Conservation (phyloP, 2,329 filamentous ascomycete species). For the Colletotrichum eleusines region DNA sequence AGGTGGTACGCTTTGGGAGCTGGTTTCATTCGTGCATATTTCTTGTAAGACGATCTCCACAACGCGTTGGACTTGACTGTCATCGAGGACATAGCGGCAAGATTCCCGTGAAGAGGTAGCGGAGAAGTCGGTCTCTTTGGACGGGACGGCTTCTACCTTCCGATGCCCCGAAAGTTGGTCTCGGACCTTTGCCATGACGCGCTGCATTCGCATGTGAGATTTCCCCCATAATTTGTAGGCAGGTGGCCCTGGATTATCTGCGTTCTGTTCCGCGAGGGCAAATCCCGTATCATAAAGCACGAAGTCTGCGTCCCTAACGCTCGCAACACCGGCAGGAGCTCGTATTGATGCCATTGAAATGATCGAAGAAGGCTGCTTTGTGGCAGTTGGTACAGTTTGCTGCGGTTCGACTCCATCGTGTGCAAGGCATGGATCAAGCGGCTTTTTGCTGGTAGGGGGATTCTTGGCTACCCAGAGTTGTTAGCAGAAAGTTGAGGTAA, state of each 20-base stretch:
- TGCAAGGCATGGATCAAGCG: too few relatives aligned
- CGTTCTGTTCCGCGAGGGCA: not conserved
- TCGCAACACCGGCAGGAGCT: too few relatives aligned
- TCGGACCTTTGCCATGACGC: constrained; percentile 25
- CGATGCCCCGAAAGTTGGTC: not conserved
- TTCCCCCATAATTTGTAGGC: not conserved
- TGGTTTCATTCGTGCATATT: constrained; percentile 10
- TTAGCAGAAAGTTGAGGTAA: not conserved
- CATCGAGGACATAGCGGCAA: constrained; percentile 26
- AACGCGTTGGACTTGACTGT: constrained; percentile 26
- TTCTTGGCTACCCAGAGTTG: not conserved
- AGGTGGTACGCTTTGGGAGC: not conserved
- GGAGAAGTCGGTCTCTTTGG: not conserved
- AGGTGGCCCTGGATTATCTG: not conserved
- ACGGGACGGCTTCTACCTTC: too few relatives aligned
- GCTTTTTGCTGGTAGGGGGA: too few relatives aligned
- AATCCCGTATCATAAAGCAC: not conserved
- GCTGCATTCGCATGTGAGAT: constrained; percentile 1
- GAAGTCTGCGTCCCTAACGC: not conserved
- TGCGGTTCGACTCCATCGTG: too few relatives aligned
- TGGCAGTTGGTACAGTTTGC: not conserved
- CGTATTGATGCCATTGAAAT: not conserved
- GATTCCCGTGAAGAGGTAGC: not conserved
- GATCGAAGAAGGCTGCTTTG: not conserved
- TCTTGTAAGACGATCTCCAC: constrained; percentile 30